Percentiles rank a stretch among this genome's conserved stretches.
These are phyloP conservation scores for Trichoderma guizhouense DNA, from an alignment of 2,329 filamentous ascomycete genomes.

Conservation along the genomic window DNA sequence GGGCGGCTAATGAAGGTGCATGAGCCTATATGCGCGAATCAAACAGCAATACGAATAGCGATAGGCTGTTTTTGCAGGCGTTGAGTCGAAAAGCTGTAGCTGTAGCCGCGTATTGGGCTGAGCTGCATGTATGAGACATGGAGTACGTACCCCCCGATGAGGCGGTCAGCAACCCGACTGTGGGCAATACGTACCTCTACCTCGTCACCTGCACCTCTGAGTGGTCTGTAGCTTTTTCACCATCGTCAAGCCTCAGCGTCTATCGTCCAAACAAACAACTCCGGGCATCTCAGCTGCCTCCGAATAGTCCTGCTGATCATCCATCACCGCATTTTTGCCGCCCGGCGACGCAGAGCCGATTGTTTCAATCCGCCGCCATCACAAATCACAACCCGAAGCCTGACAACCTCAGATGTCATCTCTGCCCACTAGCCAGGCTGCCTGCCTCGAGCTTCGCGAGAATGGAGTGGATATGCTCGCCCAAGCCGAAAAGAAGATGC, in stretches of 20 bases:
- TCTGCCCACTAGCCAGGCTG: background rate
- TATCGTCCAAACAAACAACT: background rate
- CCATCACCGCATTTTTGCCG: background rate
- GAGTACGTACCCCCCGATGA: background rate
- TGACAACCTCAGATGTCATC: background rate
- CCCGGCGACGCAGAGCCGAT: background rate
- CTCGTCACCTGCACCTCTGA: background rate
- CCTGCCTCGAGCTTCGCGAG: background rate
- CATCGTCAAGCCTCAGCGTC: conserved; percentile 9
- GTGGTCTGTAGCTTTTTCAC: background rate
- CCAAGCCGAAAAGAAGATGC: background rate
- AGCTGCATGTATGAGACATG: background rate
- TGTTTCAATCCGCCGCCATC: background rate
- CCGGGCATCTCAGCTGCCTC: background rate
- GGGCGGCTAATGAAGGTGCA: background rate
- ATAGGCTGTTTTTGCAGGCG: background rate
- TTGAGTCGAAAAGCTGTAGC: background rate
- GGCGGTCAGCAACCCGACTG: background rate
- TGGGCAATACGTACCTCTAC: background rate
- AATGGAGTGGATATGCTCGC: background rate
- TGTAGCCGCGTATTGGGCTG: background rate
- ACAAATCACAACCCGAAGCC: background rate
- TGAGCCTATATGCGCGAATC: background rate
- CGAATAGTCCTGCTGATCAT: background rate
- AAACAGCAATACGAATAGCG: background rate